Evolutionary conservation across 257 asterid species (phyloP).

Genomic region (Plantago ovata): DNA sequence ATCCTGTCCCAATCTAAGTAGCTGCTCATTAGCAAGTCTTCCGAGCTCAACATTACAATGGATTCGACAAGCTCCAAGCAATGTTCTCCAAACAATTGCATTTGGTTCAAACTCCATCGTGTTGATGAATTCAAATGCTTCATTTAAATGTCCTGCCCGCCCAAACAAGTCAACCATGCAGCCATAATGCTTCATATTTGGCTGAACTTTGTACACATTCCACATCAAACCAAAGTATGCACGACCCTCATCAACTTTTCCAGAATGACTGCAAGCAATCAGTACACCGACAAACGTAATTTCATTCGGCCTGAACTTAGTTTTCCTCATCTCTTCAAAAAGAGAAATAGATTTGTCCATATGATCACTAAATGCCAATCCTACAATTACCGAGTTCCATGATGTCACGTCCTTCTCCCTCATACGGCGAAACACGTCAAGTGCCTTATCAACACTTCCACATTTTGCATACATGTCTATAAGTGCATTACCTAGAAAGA

Average conservation of each 20-base stretch:
- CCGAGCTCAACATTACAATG: constrained; percentile 73
- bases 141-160: constrained; percentile 60
- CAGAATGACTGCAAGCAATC: constrained; percentile 63
- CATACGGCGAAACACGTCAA: constrained; percentile 45
- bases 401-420: constrained; percentile 53
- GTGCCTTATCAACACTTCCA: constrained; percentile 52
- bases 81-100: constrained; percentile 69
- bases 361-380: constrained; percentile 56
- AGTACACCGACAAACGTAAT: constrained; percentile 59
- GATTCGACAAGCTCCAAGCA: constrained; percentile 64
- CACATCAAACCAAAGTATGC: constrained; percentile 45
- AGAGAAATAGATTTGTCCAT: constrained; percentile 45
- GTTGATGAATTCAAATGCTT: constrained; percentile 56
- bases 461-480: constrained; percentile 79
- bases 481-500: constrained; percentile 56
- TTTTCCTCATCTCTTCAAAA: constrained; percentile 65
- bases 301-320: constrained; percentile 43
- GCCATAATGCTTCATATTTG: constrained; percentile 59
- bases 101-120: constrained; percentile 59
- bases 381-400: constrained; percentile 60
- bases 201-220: constrained; percentile 34
- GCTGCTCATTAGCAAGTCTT: constrained; percentile 44
- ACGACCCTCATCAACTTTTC: constrained; percentile 58
- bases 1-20: constrained; percentile 42
- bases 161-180: constrained; percentile 77